phyloP scores from a whole-genome alignment of 208 protist species.

The Leptomonas pyrrhocoris region DNA sequence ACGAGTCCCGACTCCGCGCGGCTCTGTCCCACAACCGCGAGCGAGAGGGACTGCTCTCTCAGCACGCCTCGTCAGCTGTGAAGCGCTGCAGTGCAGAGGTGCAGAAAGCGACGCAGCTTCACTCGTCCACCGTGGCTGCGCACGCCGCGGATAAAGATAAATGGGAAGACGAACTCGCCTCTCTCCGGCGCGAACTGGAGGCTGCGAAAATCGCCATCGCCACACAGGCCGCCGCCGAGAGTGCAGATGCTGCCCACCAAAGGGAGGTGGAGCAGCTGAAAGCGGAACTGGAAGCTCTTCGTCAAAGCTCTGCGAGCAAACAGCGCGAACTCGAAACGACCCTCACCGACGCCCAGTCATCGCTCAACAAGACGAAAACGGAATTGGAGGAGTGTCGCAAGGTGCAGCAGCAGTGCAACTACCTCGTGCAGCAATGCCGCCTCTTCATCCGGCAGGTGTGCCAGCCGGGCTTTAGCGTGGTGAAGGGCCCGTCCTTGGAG shows the following conservation, averaged over 20 bases:
- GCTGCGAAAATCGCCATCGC: neutral
- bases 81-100: neutral
- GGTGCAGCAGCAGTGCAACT: constrained; percentile 41
- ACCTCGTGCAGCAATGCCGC: constrained; percentile 69
- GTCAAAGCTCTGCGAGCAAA: constrained; percentile 18
- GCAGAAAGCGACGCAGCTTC: neutral
- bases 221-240: neutral
- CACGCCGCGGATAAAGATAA: neutral
- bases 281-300: constrained; percentile 29
- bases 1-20: constrained; percentile 16
- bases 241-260: neutral
- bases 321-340: constrained; percentile 44
- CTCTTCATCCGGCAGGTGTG: constrained; percentile 81
- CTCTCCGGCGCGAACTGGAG: constrained; percentile 11
- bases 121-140: neutral
- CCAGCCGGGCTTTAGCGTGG: constrained; percentile 81
- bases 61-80: constrained; percentile 1
- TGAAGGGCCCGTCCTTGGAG: constrained; percentile 75
- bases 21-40: neutral
- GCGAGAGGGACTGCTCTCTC: constrained; percentile 12
- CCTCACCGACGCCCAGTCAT: constrained; percentile 28
- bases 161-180: constrained; percentile 4
- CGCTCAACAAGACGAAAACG: constrained; percentile 15
- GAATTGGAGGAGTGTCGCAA: constrained; percentile 22
- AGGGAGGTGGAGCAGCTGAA: constrained; percentile 12